These are phyloP conservation scores for Clarireedia hainanense DNA, from an alignment of 2,329 filamentous ascomycete genomes.

Conservation along the genomic window DNA sequence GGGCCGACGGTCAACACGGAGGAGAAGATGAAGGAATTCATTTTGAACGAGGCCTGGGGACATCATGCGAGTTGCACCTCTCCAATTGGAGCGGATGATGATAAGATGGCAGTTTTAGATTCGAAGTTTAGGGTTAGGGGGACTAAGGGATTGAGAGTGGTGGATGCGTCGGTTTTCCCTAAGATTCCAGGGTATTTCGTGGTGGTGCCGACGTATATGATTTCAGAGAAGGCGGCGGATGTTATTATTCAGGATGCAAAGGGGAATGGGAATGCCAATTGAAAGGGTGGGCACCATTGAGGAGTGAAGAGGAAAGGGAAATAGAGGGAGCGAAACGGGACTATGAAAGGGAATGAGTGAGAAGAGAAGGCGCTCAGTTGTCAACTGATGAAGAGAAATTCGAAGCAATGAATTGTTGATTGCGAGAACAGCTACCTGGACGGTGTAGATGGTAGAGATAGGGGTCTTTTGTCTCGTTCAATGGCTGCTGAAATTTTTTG, in stretches of 20 bases:
- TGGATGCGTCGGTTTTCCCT: constrained; percentile 52
- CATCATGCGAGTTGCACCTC: constrained; percentile 50
- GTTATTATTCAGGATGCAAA: constrained; percentile 8
- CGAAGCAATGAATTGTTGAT: too few species aligned
- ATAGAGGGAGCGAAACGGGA: too few species aligned
- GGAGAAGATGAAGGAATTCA: constrained; percentile 37
- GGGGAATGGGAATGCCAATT: background rate
- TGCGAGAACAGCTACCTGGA: too few species aligned
- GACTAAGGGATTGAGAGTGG: constrained; percentile 40
- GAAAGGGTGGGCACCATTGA: too few species aligned
- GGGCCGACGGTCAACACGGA: constrained; percentile 30
- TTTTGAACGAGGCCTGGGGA: constrained; percentile 44
- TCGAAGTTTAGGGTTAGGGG: constrained; percentile 31
- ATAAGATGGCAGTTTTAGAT: constrained; percentile 38
- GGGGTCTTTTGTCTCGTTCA: too few species aligned
- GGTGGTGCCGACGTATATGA: constrained; percentile 44
- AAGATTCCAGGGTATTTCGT: constrained; percentile 43
- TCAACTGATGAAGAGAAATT: too few species aligned
- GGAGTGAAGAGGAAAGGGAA: too few species aligned
- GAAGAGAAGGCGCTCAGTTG: too few species aligned
- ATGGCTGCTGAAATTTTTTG: too few species aligned
- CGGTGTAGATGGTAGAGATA: too few species aligned
- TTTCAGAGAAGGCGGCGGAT: constrained; percentile 47
- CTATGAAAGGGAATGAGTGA: too few species aligned
- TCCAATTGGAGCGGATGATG: constrained; percentile 41